Evolutionary conservation across 148 eudicot species (phyloP), one percentile per base, ranked within the genome.

Genomic region (Camellia granthamiana): DNA sequence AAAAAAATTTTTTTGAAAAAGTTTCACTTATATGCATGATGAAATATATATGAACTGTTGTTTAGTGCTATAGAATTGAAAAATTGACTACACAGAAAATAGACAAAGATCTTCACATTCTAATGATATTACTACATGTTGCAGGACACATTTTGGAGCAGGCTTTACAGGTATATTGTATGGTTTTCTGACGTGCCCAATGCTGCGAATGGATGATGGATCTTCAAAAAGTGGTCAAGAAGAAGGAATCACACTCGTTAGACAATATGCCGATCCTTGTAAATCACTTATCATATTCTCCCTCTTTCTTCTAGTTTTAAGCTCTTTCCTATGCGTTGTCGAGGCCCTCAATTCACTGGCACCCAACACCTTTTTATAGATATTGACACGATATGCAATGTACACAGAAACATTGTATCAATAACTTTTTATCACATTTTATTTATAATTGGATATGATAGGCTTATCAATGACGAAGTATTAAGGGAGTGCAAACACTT

Each of bases 101-200:
- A 47, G 51, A 47, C 51, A 47, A 47, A 47, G 51, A 47, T 7
- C 51, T 47, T 47, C 51, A 47, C 7, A 47, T 47, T 47, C 51
- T 47, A 4, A 47, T 47, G 51, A 7, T 47, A 23, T 23, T 23
- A 23, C 30, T 23, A 23, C 30, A 23, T 23, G 30, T 23, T 23
- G 30, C 92, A 91, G 97, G 97, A 84, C 93, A 66, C 86, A 86
- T 86, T 75, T 89, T 16, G 93, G 89, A 18, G 92, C 97, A 60
- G 84, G 80, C 6, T 76, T 91, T 78, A 88, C 92, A 52, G 97
- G 97, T 54, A 87, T 91, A 81, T 51, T 84, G 47, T 93, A 87
- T 41, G 97, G 97, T 14, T 88, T 74, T 60, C 72, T 86, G 12
- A 89, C 93, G 55, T 82, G 92, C 74, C 93, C 95, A 10, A 84